phyloP scores from a whole-genome alignment of 768 basidiomycete genomes.

The Chiua virens region DNA sequence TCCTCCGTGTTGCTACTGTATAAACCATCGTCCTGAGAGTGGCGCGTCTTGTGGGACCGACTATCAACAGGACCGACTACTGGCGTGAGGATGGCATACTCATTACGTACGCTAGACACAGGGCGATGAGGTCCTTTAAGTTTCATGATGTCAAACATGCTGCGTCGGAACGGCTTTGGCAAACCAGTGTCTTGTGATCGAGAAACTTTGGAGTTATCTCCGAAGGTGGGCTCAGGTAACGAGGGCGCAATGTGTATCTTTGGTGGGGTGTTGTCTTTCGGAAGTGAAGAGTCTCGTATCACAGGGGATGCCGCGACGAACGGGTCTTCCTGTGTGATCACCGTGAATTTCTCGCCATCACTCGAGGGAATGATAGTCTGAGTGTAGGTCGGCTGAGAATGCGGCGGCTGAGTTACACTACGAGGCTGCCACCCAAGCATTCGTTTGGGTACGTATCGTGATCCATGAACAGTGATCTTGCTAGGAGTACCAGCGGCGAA shows the following conservation, averaged over 20 bases:
- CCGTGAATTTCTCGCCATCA: constrained; percentile 25
- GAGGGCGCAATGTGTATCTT: constrained; percentile 3
- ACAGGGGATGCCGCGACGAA: constrained; percentile 11
- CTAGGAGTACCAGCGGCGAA: constrained; percentile 27
- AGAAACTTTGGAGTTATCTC: not conserved
- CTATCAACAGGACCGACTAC: not conserved
- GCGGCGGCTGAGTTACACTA: not conserved
- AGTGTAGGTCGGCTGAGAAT: constrained; percentile 1
- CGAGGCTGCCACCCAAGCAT: constrained; percentile 8
- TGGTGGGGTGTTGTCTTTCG: constrained; percentile 1
- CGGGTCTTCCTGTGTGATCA: constrained; percentile 23
- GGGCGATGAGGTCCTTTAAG: constrained; percentile 6
- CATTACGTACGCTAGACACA: not conserved
- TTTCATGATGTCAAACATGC: constrained; percentile 25
- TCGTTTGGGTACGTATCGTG: constrained; percentile 21
- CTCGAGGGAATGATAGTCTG: constrained; percentile 20
- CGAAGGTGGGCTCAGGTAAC: not conserved
- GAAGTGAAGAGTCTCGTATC: not conserved
- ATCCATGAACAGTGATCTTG: constrained; percentile 30
- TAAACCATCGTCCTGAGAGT: constrained; percentile 1
- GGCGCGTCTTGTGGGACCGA: not conserved
- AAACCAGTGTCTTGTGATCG: not conserved
- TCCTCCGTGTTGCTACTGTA: not conserved
- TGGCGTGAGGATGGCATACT: not conserved
- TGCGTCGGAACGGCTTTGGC: constrained; percentile 18